phyloP scores from a whole-genome alignment of 2,329 filamentous ascomycete genomes.

The Fusarium miscanthi region DNA sequence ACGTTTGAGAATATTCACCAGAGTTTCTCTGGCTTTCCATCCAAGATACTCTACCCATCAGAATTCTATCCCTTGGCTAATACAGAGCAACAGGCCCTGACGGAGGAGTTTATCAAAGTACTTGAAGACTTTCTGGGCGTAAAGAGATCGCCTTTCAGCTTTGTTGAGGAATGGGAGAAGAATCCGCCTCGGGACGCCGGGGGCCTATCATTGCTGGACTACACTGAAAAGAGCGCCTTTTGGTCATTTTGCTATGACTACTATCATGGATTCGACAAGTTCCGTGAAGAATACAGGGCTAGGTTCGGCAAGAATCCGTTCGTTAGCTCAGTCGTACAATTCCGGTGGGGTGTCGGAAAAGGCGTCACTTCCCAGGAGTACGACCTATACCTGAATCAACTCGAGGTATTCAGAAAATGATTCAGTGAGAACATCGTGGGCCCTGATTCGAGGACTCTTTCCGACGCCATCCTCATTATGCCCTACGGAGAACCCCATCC shows the following conservation, averaged over 20 bases:
- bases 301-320: not conserved
- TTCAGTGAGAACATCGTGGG: rapidly evolving
- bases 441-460: rapidly evolving
- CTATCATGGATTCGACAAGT: not conserved
- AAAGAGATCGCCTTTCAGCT: not conserved
- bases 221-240: not conserved
- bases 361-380: rapidly evolving
- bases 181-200: rapidly evolving
- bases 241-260: not conserved
- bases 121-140: not conserved
- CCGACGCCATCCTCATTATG: not conserved
- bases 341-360: not conserved
- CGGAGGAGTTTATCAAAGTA: rapidly evolving
- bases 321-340: not conserved
- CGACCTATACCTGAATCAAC: rapidly evolving
- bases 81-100: not conserved
- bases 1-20: not conserved
- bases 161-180: not conserved
- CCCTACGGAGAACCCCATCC: not conserved
- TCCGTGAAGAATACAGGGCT: not conserved
- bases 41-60: not conserved
- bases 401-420: not conserved
- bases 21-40: rapidly evolving
- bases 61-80: not conserved
- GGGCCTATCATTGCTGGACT: rapidly evolving